Conservation (phyloP, 2,329 filamentous ascomycete species). For the Lecanosticta acicola region DNA sequence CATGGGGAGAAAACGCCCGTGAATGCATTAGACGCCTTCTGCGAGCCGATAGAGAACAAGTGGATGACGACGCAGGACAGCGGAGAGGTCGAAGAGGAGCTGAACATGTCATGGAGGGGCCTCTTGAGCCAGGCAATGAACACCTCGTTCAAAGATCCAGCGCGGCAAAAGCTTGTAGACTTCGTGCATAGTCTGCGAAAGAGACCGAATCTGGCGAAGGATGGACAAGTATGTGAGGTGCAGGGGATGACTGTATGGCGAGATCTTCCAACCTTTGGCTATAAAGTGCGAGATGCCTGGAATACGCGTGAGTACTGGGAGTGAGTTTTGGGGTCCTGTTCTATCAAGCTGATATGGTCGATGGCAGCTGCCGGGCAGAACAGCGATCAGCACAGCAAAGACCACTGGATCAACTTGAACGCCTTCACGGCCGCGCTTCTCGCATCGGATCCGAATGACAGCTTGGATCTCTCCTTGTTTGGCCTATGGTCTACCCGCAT, state of each 20-base stretch:
- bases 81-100: constrained; percentile 18
- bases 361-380: constrained; percentile 19
- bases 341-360: constrained; percentile 5
- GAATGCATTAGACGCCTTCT: constrained; percentile 15
- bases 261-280: constrained; percentile 28
- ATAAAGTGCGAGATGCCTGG: constrained; percentile 30
- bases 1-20: constrained; percentile 9
- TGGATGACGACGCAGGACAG: constrained; percentile 12
- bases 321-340: background rate
- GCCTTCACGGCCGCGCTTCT: constrained; percentile 27
- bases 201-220: constrained; percentile 15
- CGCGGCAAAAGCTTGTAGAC: constrained; percentile 17
- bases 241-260: constrained; percentile 25
- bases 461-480: constrained; percentile 27
- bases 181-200: constrained; percentile 18
- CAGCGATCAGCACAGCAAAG: constrained; percentile 14
- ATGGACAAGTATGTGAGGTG: constrained; percentile 19
- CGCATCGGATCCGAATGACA: constrained; percentile 15
- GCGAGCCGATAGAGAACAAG: constrained; percentile 19
- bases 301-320: constrained; percentile 20
- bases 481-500: constrained; percentile 29
- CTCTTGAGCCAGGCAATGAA: constrained; percentile 20
- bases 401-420: constrained; percentile 29
- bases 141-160: constrained; percentile 18
- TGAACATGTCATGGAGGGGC: constrained; percentile 21